These are phyloP conservation scores for Aspergillus ostianus DNA, from an alignment of 495 filamentous ascomycete genomes.

Conservation along the genomic window DNA sequence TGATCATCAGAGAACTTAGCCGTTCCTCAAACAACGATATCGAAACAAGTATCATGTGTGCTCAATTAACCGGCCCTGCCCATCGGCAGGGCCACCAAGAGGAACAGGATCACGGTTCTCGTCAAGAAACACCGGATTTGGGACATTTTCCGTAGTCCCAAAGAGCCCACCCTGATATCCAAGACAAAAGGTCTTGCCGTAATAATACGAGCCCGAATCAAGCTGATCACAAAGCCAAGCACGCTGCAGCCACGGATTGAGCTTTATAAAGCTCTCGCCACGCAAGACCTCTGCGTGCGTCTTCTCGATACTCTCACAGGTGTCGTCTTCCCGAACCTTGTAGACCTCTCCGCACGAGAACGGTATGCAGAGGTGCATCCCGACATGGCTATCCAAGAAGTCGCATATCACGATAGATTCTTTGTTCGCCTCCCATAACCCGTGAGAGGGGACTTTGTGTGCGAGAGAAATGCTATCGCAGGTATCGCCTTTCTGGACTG, in stretches of 20 bases:
- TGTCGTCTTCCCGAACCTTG: background rate
- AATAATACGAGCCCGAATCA: background rate
- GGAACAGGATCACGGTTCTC: background rate
- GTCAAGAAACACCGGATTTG: background rate
- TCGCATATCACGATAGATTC: background rate
- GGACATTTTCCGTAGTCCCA: background rate
- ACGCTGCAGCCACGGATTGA: background rate
- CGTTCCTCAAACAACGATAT: too few species aligned
- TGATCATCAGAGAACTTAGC: too few species aligned
- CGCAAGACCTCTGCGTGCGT: background rate
- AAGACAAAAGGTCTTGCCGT: background rate
- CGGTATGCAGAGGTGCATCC: background rate
- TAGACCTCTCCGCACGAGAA: slow-evolving; percentile 3
- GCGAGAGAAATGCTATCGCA: slow-evolving; percentile 1
- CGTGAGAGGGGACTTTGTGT: slow-evolving; percentile 1
- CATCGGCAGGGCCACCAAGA: background rate
- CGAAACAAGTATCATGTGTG: too few species aligned
- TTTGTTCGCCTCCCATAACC: background rate
- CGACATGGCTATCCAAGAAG: background rate
- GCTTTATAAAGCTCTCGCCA: background rate
- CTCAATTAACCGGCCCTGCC: background rate
- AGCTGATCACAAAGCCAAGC: background rate
- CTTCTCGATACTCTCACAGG: background rate
- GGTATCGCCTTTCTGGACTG: background rate
- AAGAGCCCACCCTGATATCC: background rate